Evolutionary conservation across 176 grass and related monocot species (phyloP), one percentile per base, ranked within the genome.

Genomic region (Avena sativa): DNA sequence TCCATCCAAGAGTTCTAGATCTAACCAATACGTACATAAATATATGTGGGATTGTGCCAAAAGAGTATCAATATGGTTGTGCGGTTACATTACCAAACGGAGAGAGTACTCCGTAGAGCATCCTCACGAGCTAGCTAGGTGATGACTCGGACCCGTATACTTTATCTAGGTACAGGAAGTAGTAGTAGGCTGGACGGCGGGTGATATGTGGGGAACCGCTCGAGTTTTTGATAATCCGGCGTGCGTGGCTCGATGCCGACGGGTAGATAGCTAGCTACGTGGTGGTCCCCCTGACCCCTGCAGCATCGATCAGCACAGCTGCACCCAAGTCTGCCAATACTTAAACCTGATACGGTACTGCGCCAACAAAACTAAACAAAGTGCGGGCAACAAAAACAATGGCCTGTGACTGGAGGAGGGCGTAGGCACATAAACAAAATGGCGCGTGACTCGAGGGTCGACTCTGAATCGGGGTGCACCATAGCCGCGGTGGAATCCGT

Each of bases 201-300:
- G 71, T 74, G 46, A 74, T 74, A 74, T 26, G 46, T 74, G 71
- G 71, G 46, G 71, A 74, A 74, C 46, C 71, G 46, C 71, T 74
- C n/a, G 46, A 2, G 71, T 25, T 26, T 26, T 74, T 15, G 5
- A 50, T 47, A 26, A 25, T 14, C 0, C 0, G 0, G 65, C 12
- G 72, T 75, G 72, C 72, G 72, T 75, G 71, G 71, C 72, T 75
- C 72, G 72, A 51, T 75, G 72, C 21, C 2, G 72, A 75, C 46
- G 46, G 72, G 47, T 51, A 74, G 26, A 0, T 34, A 34, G 32
- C 5, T 63, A 12, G 16, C 57, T 2, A 20, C 9, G 0, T 2
- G 26, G 12, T 25, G 21, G 21, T 51, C 46, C 46, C 72, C 72
- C 23, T 49, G 43, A 43, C 6, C 43, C 0, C 5, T 44, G 47